Conservation (phyloP, 2,329 filamentous ascomycete genomes). For the Fusarium sp. region DNA sequence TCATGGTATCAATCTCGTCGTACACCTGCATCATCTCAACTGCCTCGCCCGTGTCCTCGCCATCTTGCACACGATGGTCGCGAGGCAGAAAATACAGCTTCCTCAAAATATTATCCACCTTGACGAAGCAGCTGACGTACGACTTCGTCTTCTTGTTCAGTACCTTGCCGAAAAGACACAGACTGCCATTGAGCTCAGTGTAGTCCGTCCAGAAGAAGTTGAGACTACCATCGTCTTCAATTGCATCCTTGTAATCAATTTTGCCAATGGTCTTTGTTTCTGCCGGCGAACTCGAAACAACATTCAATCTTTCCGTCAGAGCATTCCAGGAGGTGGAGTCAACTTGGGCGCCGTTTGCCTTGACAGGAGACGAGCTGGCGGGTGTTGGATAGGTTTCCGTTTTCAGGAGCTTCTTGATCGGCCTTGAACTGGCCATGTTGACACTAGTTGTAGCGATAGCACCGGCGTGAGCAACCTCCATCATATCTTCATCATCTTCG, state of each 20-base stretch:
- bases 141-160: conserved; percentile 83
- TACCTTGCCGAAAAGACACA: conserved; percentile 97
- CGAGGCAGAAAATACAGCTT: conserved; percentile 95
- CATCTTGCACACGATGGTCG: conserved; percentile 65
- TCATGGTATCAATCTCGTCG: conserved; percentile 85
- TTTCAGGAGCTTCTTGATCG: conserved; percentile 78
- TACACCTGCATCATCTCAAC: conserved; percentile 92
- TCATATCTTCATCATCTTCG: conserved; percentile 82
- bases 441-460: conserved; percentile 76
- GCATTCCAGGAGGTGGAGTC: conserved; percentile 91
- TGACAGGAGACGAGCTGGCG: conserved; percentile 79
- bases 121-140: conserved; percentile 93
- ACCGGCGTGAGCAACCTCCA: conserved; percentile 86
- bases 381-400: conserved; percentile 75
- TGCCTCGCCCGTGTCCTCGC: conserved; percentile 78
- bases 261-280: conserved; percentile 79
- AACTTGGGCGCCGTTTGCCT: conserved; percentile 68
- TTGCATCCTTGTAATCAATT: conserved; percentile 81
- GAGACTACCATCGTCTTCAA: conserved; percentile 92
- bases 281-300: conserved; percentile 77
- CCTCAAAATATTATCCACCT: conserved; percentile 91
- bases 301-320: conserved; percentile 86
- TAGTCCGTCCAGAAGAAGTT: conserved; percentile 99
- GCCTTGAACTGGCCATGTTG: conserved; percentile 83
- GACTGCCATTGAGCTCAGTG: conserved; percentile 87